Base-by-base conservation (phyloP, 1,284 basidiomycete genomes). In the Puccinia polysora region DNA sequence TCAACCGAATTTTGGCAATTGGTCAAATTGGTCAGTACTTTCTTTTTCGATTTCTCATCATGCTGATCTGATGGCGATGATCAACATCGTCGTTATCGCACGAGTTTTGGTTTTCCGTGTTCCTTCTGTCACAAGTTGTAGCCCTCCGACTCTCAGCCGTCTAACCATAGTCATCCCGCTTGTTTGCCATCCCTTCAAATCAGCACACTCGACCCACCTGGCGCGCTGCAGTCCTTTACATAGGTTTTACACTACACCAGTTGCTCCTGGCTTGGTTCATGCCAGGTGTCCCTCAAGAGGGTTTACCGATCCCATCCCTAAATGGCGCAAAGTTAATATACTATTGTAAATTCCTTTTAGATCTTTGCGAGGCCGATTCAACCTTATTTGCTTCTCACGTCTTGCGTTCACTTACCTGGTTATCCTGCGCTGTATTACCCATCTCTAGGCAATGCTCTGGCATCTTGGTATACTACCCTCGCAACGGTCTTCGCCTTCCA, bases 261-360 rank as follows among this genome's bases (percentile, higher is more conserved):
- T 88, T 98, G 75, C 82, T 89, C 79, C 86, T 98, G 62, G 95
- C 92, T 5, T 88, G 87, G 83, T 81, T 94, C 76, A 86, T 97
- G 81, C 96, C 95, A 20, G 95, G 95, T 32, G 91, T 89, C 80
- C 82, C 85, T 81, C 96, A 98, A 81, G 89, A 95, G 80, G 92
- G 76, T 28, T 75, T 80, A 7, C 79, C 79, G 20, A 78, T 80
- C n/a, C 79, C 78, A 23, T 80, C 79, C 53, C 76, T 80, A 34
- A 76, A 76, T 25, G 34, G 70, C 55, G 53, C 23, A 68, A 74
- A 53, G 18, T 40, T 56, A 32, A 23, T 38, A 30, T 60, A 59
- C 53, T 50, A 60, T 15, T 62, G 36, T 15, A n/a, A 38, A 32
- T 32, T 2, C n/a, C 36, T 2, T n/a, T n/a, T n/a, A n/a, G n/a